Conservation (phyloP, 768 basidiomycete genomes). For the Leucocoprinus leucothites region DNA sequence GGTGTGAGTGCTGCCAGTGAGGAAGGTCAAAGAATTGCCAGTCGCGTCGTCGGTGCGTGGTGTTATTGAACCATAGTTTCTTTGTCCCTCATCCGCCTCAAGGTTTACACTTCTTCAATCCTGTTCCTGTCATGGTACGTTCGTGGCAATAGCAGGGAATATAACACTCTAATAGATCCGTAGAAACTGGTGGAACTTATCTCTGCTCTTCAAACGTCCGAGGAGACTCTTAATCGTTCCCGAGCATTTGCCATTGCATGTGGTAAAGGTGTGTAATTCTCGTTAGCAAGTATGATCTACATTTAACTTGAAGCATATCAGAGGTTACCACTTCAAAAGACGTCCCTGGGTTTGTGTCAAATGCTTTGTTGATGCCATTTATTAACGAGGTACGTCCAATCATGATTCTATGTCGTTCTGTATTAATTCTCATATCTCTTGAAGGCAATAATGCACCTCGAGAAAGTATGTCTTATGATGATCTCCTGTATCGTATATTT, state of each 20-base stretch:
- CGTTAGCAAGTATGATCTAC: background rate
- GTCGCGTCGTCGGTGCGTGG: conserved; percentile 72
- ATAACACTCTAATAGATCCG: background rate
- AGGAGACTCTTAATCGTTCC: conserved; percentile 70
- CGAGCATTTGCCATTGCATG: conserved; percentile 83
- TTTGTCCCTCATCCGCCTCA: conserved; percentile 1
- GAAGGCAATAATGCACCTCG: conserved; percentile 89
- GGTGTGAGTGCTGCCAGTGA: conserved; percentile 57
- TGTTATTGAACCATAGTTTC: background rate
- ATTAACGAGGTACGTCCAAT: conserved; percentile 73
- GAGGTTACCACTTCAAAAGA: conserved; percentile 91
- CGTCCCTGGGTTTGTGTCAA: conserved; percentile 94
- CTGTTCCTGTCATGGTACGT: conserved; percentile 91
- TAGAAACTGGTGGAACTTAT: conserved; percentile 96
- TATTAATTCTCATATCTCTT: background rate
- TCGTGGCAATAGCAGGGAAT: background rate
- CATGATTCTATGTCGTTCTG: background rate
- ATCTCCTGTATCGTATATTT: background rate
- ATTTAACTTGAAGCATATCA: conserved; percentile 24
- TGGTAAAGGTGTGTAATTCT: conserved; percentile 65
- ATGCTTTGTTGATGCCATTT: conserved; percentile 94
- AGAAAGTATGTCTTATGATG: conserved; percentile 53
- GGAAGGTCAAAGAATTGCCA: conserved; percentile 59
- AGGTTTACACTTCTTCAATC: conserved; percentile 96
- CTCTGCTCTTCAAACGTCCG: conserved; percentile 86